Evolutionary conservation across 2,329 filamentous ascomycete genomes (phyloP), one percentile per base, ranked within the genome.

Genomic region (Aureobasidium lini): DNA sequence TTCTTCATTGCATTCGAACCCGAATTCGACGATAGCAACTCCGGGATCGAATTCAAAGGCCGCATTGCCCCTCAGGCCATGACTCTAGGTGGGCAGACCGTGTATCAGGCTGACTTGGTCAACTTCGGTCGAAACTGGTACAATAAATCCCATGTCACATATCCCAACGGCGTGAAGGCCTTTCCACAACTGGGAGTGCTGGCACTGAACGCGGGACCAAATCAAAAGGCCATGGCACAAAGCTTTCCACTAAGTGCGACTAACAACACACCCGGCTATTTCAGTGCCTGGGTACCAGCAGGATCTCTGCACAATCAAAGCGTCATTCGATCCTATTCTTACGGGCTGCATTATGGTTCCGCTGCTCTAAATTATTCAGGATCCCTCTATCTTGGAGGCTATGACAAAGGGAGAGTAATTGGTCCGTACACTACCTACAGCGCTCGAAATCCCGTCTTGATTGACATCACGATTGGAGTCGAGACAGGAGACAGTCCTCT

Each of bases 281-380:
- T 15, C 5, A 46, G 13, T n/a, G 43, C 31, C 13, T 50, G 44
- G 53, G 42, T 42, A 31, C 23, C 48, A 15, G 32, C 34, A 4
- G 54, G 53, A 15, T 59, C 59, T 32, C 31, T 66, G 2, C 62
- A 62, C 52, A 43, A 54, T 11, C 46, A 62, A 15, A 59, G 42
- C 7, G 42, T 60, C 7, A 68, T 66, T 16, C 60, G 64, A 0
- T 70, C 68, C 0, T 66, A 62, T n/a, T 69, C 67, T 1, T 72
- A 68, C 42, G 65, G 66, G 4, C 60, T 73, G 37, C 72, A 73
- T 36, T 62, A 72, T 18, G 72, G 71, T 3, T 72, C 70, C n/a
- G 71, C 62, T 0, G 50, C 66, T 1, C 64, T 70, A 15, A 50
- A 61, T 3, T 66, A 69, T 31, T 53, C 57, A 1, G 71, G 70